phyloP scores from a whole-genome alignment of 2,329 filamentous ascomycete species.

The Bipolaris sorokiniana region DNA sequence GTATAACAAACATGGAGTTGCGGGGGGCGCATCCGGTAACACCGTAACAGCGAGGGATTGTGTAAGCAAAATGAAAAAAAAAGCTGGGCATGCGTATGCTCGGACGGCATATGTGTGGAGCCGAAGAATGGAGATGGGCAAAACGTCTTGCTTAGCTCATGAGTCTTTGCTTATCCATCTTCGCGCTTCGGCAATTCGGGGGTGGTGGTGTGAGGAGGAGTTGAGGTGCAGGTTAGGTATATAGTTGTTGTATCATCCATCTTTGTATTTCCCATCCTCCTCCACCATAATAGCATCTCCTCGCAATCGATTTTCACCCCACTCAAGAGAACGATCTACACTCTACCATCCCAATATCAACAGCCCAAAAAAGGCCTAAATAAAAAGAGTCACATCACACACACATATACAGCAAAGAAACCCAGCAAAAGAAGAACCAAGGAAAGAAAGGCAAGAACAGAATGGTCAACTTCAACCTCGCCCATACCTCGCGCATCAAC shows the following conservation, averaged over 20 bases:
- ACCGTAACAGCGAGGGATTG: neutral
- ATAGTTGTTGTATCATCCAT: neutral
- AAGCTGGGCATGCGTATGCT: neutral
- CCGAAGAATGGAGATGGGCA: neutral
- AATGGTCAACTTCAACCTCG: conserved; percentile 51
- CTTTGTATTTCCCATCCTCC: neutral
- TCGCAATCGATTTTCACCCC: too few species aligned
- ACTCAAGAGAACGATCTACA: neutral
- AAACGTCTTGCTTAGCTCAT: neutral
- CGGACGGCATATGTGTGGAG: conserved; percentile 4
- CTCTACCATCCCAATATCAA: neutral
- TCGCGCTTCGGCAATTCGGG: neutral
- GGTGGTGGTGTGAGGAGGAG: neutral
- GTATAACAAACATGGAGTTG: neutral
- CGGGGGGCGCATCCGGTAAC: neutral
- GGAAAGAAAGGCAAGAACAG: conserved; percentile 8
- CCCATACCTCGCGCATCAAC: conserved; percentile 55
- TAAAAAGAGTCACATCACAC: too few species aligned
- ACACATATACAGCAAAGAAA: neutral
- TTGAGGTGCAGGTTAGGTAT: neutral
- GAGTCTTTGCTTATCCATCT: neutral
- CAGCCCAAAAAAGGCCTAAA: neutral
- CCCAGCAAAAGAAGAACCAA: too few species aligned
- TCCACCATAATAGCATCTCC: neutral
- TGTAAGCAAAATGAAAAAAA: neutral